Percentiles rank a stretch among this genome's conserved stretches.
Conservation (phyloP, 805 yeast species). For the Myxozyma lipomycoides region DNA sequence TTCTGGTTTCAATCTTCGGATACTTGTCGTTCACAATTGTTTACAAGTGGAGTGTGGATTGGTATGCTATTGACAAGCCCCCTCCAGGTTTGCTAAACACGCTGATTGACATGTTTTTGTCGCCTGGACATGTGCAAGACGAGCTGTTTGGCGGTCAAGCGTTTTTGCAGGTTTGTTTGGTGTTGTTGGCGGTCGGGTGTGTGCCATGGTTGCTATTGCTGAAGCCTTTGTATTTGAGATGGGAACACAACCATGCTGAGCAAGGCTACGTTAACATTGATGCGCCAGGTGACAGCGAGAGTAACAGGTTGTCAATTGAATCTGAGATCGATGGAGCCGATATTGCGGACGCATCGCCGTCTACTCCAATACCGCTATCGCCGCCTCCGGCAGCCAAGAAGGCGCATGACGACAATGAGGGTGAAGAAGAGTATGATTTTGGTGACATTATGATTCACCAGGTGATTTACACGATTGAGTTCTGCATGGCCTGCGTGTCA, state of each 20-base stretch:
- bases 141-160: conserved; percentile 77
- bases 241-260: conserved; percentile 48
- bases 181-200: conserved; percentile 72
- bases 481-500: conserved; percentile 92
- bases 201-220: conserved; percentile 87
- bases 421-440: conserved; percentile 58
- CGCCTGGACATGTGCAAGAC: conserved; percentile 87
- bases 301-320: conserved; percentile 35
- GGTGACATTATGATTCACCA: conserved; percentile 97
- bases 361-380: background rate
- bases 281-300: conserved; percentile 41
- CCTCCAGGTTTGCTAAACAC: conserved; percentile 94
- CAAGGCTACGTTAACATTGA: conserved; percentile 50
- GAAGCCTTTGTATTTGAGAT: conserved; percentile 73
- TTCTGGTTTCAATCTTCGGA: conserved; percentile 96
- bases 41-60: conserved; percentile 92
- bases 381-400: conserved; percentile 30
- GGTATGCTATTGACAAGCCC: conserved; percentile 69
- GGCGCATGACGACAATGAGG: conserved; percentile 32
- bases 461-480: conserved; percentile 95
- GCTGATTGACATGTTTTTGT: conserved; percentile 90
- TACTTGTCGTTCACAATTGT: conserved; percentile 80
- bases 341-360: conserved; percentile 27
- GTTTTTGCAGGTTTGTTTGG: conserved; percentile 63
- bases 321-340: conserved; percentile 36